Evolutionary conservation across 805 yeast species (phyloP).

Genomic region (Wickerhamomyces queroliae): DNA sequence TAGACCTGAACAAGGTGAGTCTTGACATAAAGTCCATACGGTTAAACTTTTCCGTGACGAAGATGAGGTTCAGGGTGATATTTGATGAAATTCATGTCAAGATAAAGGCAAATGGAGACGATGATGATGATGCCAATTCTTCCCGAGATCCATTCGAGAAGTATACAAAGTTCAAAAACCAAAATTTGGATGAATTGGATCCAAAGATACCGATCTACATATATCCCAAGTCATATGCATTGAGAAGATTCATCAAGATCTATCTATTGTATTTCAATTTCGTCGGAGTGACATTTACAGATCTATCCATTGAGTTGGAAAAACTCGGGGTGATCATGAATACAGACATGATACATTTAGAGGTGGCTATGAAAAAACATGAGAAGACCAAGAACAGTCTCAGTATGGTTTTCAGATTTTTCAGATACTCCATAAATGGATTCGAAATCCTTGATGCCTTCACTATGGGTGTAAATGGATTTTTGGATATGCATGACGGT

Average conservation of each 20-base stretch:
- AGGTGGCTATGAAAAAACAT: slow-evolving; percentile 9
- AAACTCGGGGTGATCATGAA: slow-evolving; percentile 7
- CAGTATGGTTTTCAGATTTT: slow-evolving; percentile 9
- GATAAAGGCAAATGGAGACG: background rate
- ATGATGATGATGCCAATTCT: background rate
- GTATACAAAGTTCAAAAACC: background rate
- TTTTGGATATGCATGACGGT: slow-evolving; percentile 15
- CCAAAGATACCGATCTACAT: slow-evolving; percentile 13
- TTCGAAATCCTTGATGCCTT: slow-evolving; percentile 16
- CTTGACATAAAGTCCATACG: slow-evolving; percentile 10
- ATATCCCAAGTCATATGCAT: slow-evolving; percentile 4
- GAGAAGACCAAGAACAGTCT: slow-evolving; percentile 4
- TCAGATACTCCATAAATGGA: slow-evolving; percentile 13
- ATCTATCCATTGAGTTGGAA: slow-evolving; percentile 10
- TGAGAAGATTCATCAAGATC: slow-evolving; percentile 5
- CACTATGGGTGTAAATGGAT: slow-evolving; percentile 11
- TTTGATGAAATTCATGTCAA: slow-evolving; percentile 16
- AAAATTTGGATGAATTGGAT: slow-evolving; percentile 1
- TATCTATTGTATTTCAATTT: slow-evolving; percentile 20
- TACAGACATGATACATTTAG: slow-evolving; percentile 9
- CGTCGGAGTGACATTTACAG: slow-evolving; percentile 14
- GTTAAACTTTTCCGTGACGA: slow-evolving; percentile 10
- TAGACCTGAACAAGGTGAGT: slow-evolving; percentile 5
- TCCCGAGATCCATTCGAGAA: background rate
- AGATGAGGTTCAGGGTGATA: slow-evolving; percentile 11